Evolutionary conservation across 2,329 filamentous ascomycete genomes (phyloP).

Genomic region (Chrysoporthe puriensis): DNA sequence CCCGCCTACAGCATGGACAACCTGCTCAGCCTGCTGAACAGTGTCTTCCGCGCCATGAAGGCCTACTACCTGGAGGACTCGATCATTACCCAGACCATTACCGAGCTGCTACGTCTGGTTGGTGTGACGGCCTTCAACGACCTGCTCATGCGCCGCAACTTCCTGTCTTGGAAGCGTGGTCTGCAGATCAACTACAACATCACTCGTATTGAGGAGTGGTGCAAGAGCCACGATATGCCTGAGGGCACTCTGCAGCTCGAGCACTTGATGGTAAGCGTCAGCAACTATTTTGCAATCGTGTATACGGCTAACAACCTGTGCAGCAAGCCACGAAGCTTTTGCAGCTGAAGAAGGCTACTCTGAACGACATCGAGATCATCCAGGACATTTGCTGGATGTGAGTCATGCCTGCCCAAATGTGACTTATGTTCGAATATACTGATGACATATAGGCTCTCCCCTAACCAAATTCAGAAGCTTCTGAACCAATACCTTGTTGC

Average conservation of each 20-base stretch:
- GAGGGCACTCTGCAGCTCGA: conserved; percentile 96
- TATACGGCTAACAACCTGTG: conserved; percentile 35
- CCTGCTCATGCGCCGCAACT: conserved; percentile 94
- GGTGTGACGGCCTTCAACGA: conserved; percentile 99
- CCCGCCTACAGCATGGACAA: conserved; percentile 99
- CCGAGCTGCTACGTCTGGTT: conserved; percentile 88
- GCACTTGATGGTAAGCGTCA: conserved; percentile 80
- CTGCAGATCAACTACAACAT: conserved; percentile 99
- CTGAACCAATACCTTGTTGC: conserved; percentile 98
- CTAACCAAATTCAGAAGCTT: conserved; percentile 98
- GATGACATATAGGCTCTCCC: conserved; percentile 71
- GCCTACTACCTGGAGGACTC: conserved; percentile 95
- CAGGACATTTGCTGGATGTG: conserved; percentile 99
- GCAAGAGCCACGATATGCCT: conserved; percentile 99
- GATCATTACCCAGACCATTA: conserved; percentile 94
- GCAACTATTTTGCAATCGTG: not conserved
- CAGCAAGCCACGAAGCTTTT: conserved; percentile 97
- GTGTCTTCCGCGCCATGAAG: conserved; percentile 98
- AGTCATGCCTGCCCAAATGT: conserved; percentile 46
- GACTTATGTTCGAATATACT: conserved; percentile 2
- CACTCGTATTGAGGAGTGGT: conserved; percentile 99
- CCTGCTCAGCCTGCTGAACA: conserved; percentile 91
- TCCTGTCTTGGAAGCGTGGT: conserved; percentile 98
- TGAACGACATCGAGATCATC: conserved; percentile 99
- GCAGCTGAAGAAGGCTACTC: conserved; percentile 96